A percentile compares a stretch with the other conserved stretches of the same genome.
Evolutionary conservation across 805 yeast species (phyloP).

Genomic region (Saccharomycopsis fermentans): DNA sequence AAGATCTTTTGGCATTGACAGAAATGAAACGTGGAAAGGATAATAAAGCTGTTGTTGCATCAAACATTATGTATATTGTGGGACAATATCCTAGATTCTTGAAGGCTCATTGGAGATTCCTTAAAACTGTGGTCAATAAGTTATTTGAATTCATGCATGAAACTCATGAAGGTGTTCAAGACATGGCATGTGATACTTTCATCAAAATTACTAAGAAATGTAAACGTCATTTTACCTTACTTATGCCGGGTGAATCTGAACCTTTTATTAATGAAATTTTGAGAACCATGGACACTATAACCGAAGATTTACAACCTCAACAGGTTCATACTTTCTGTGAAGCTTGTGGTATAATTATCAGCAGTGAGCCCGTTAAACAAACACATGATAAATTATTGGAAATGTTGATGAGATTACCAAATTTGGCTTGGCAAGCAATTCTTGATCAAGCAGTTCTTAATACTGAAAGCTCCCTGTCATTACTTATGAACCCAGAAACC

Average conservation of each 20-base stretch:
- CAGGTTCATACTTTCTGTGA: conserved; percentile 97
- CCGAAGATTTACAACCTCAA: conserved; percentile 90
- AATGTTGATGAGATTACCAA: conserved; percentile 85
- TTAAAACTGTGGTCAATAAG: conserved; percentile 91
- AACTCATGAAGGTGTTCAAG: conserved; percentile 99
- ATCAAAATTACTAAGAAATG: conserved; percentile 93
- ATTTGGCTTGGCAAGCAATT: conserved; percentile 88
- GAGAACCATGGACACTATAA: conserved; percentile 68
- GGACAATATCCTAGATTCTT: conserved; percentile 97
- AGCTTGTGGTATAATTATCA: conserved; percentile 89
- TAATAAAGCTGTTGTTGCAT: conserved; percentile 97
- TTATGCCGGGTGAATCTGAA: conserved; percentile 74
- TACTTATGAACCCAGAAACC: conserved; percentile 69
- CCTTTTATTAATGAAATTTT: conserved; percentile 91
- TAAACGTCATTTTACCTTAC: conserved; percentile 86
- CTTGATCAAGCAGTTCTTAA: conserved; percentile 77
- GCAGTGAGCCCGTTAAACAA: conserved; percentile 68
- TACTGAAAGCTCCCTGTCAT: conserved; percentile 45
- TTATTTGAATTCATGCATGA: conserved; percentile 98
- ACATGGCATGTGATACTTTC: conserved; percentile 99
- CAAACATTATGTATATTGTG: conserved; percentile 98
- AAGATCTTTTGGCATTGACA: conserved; percentile 81
- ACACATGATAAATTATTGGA: conserved; percentile 61
- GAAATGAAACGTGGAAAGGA: conserved; percentile 96
- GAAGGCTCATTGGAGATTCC: conserved; percentile 96